These are phyloP conservation scores for Plantago elongata DNA, from an alignment of 257 asterid species.

Conservation along the genomic window DNA sequence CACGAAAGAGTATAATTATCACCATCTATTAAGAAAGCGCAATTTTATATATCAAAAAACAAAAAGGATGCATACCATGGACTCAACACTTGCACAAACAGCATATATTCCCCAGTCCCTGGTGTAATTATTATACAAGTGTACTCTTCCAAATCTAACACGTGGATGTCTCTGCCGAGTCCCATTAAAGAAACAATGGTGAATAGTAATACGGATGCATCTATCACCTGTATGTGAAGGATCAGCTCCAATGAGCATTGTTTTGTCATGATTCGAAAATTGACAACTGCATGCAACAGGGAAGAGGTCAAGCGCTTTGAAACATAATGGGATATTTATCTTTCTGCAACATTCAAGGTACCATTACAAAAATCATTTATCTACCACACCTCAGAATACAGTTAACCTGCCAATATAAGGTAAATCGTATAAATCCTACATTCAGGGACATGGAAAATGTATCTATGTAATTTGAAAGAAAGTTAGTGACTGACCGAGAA, in stretches of 20 bases:
- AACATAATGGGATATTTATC: not conserved
- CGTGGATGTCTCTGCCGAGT: conserved; percentile 95
- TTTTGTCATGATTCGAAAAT: conserved; percentile 71
- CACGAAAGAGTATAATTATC: not conserved
- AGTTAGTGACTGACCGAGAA: conserved; percentile 49
- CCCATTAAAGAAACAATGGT: conserved; percentile 92
- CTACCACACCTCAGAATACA: no score
- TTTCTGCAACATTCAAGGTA: no score
- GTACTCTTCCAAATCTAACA: conserved; percentile 81
- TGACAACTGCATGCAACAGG: conserved; percentile 48
- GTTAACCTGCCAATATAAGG: no score
- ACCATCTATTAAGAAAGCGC: not conserved
- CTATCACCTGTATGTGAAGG: conserved; percentile 60
- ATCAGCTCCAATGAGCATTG: conserved; percentile 78
- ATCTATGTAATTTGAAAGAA: not conserved
- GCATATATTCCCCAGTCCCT: conserved; percentile 80
- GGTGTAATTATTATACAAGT: conserved; percentile 77
- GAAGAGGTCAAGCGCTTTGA: not conserved
- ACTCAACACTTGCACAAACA: conserved; percentile 92
- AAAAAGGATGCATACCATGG: conserved; percentile 44
- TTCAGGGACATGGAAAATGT: not conserved
- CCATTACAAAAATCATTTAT: no score
- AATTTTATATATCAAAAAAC: no score
- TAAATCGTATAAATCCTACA: not conserved
- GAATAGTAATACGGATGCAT: conserved; percentile 76